These are phyloP conservation scores for Sporopachydermia quercuum DNA, from an alignment of 805 yeast genomes.

Conservation along the genomic window DNA sequence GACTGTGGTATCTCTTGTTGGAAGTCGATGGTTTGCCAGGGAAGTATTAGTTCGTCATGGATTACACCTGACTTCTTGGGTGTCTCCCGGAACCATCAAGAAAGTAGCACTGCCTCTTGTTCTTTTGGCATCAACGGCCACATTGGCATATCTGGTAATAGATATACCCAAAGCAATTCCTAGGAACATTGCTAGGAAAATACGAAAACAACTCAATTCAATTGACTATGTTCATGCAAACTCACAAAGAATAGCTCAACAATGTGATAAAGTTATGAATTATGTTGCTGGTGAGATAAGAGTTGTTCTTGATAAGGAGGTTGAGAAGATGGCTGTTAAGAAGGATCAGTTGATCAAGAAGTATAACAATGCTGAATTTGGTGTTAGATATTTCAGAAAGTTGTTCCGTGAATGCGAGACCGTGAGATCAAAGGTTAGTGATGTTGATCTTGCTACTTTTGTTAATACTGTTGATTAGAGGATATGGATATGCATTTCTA, in stretches of 20 bases:
- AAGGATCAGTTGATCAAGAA: slow-evolving; percentile 39
- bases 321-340: slow-evolving; percentile 45
- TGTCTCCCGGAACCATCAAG: slow-evolving; percentile 17
- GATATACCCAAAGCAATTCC: slow-evolving; percentile 89
- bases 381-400: slow-evolving; percentile 35
- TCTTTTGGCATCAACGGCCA: slow-evolving; percentile 33
- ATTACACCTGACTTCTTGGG: slow-evolving; percentile 6
- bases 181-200: slow-evolving; percentile 60
- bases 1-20: slow-evolving; percentile 11
- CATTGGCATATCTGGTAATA: slow-evolving; percentile 46
- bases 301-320: slow-evolving; percentile 45
- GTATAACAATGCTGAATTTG: slow-evolving; percentile 39
- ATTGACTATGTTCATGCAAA: slow-evolving; percentile 70
- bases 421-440: neutral
- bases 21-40: slow-evolving; percentile 12
- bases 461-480: neutral
- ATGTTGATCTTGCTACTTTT: neutral
- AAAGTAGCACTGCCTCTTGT: slow-evolving; percentile 39
- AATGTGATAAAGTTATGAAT: slow-evolving; percentile 66
- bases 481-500: too few relatives aligned
- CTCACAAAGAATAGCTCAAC: slow-evolving; percentile 65
- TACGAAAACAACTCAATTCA: slow-evolving; percentile 43
- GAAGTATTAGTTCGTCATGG: slow-evolving; percentile 10
- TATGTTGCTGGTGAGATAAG: slow-evolving; percentile 76
- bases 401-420: neutral